Percentiles rank a stretch among this genome's conserved stretches.
Evolutionary conservation across 1,139 yeast genomes (phyloP).

Genomic region (Geotrichum candidum): DNA sequence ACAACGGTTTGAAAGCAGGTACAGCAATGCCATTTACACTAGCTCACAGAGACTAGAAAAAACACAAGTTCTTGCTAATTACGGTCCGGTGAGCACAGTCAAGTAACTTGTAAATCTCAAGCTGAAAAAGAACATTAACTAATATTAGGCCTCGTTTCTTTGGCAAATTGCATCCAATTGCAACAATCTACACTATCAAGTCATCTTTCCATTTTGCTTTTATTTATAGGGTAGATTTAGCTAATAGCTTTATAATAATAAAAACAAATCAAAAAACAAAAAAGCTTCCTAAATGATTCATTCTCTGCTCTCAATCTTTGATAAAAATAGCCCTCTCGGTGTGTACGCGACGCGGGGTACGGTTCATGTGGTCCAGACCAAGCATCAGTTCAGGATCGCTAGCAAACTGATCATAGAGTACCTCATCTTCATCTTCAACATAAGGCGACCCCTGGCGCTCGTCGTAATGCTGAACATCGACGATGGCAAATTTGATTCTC

Average conservation of each 20-base stretch:
- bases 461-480: slow-evolving; percentile 17
- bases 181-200: no score
- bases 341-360: slow-evolving; percentile 39
- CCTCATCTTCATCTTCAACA: slow-evolving; percentile 43
- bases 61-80: no score
- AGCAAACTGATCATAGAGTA: slow-evolving; percentile 52
- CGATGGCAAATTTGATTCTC: slow-evolving; percentile 59
- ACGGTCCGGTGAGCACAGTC: no score
- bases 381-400: slow-evolving; percentile 43
- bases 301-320: slow-evolving; percentile 26
- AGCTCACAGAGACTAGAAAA: no score
- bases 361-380: slow-evolving; percentile 84
- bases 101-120: no score
- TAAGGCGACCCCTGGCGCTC: slow-evolving; percentile 38
- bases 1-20: no score
- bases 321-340: slow-evolving; percentile 58
- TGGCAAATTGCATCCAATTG: no score
- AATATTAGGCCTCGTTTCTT: no score
- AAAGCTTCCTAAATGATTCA: background rate
- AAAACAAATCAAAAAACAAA: background rate
- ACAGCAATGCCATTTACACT: no score
- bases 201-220: background rate
- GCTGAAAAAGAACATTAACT: no score
- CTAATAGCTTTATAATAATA: background rate
- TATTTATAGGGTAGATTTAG: background rate